Percentiles rank a stretch among this genome's conserved stretches.
Conservation (phyloP, 2,329 filamentous ascomycete species). For the Neofusicoccum umdonicola region DNA sequence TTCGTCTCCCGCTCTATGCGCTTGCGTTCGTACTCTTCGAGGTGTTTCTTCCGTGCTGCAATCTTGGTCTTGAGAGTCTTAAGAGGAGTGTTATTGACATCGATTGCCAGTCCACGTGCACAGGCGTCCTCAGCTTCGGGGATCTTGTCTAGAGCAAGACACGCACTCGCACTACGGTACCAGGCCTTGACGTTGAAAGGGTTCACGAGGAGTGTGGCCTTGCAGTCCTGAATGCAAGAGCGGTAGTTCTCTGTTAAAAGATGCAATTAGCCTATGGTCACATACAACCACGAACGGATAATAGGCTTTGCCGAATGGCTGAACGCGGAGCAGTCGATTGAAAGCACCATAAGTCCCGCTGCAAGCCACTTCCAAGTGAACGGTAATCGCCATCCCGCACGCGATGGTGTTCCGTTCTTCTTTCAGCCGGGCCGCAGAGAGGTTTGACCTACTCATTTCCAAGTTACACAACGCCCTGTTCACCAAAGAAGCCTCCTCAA, state of each 20-base stretch:
- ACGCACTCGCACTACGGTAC: conserved; percentile 78
- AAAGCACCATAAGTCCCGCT: not conserved
- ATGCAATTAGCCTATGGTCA: not conserved
- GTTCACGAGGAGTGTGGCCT: conserved; percentile 74
- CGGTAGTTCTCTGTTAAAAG: conserved; percentile 70
- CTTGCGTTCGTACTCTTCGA: conserved; percentile 56
- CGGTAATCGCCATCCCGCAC: not conserved
- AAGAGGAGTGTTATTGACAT: conserved; percentile 67
- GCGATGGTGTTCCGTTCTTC: not conserved
- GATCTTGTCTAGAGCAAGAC: conserved; percentile 75
- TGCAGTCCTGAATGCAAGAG: conserved; percentile 81
- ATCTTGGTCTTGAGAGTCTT: conserved; percentile 63
- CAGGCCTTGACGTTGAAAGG: conserved; percentile 81
- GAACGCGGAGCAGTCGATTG: not conserved
- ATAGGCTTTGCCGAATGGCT: not conserved
- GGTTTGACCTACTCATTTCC: conserved; percentile 62
- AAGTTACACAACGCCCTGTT: conserved; percentile 91
- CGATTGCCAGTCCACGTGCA: conserved; percentile 69
- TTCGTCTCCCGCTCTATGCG: conserved; percentile 57
- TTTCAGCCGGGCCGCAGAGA: not conserved
- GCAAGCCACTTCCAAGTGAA: not conserved
- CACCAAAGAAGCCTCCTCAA: conserved; percentile 74
- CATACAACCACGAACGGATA: not conserved
- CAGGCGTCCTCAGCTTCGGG: conserved; percentile 79
- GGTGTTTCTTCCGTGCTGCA: conserved; percentile 53